Evolutionary conservation across 805 yeast genomes (phyloP).

Genomic region (Schwanniomyces polymorphus): DNA sequence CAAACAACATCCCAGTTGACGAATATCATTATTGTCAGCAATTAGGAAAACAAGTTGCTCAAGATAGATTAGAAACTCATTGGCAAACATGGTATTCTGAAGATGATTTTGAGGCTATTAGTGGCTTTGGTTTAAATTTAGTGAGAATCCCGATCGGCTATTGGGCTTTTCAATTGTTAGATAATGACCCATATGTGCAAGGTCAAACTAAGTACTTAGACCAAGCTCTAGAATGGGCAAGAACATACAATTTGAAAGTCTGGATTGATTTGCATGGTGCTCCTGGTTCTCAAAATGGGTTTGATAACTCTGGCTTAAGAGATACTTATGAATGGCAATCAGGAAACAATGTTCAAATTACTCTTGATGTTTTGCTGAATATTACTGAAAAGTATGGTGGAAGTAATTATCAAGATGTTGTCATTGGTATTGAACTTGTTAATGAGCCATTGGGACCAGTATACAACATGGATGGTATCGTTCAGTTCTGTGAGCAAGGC

Average conservation of each 20-base stretch:
- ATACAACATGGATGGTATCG: slow-evolving; percentile 57
- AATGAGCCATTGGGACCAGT: slow-evolving; percentile 87
- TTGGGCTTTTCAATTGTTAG: slow-evolving; percentile 76
- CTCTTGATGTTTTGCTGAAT: slow-evolving; percentile 53
- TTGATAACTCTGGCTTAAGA: slow-evolving; percentile 88
- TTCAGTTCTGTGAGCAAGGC: slow-evolving; percentile 60
- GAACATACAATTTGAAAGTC: slow-evolving; percentile 59
- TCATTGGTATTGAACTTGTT: slow-evolving; percentile 79
- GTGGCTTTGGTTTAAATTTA: slow-evolving; percentile 66
- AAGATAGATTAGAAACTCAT: slow-evolving; percentile 55
- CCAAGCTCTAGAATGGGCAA: slow-evolving; percentile 75
- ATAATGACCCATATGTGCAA: slow-evolving; percentile 79
- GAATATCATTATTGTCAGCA: slow-evolving; percentile 68
- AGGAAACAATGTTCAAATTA: slow-evolving; percentile 51
- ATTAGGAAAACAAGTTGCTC: slow-evolving; percentile 64
- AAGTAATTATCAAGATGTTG: slow-evolving; percentile 62
- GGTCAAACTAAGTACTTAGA: slow-evolving; percentile 79
- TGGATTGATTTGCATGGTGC: slow-evolving; percentile 96
- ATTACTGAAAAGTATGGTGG: slow-evolving; percentile 66
- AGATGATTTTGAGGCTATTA: slow-evolving; percentile 63
- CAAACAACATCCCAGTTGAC: slow-evolving; percentile 64
- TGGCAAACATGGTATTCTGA: slow-evolving; percentile 81
- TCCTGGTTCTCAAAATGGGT: slow-evolving; percentile 97
- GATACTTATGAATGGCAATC: slow-evolving; percentile 60
- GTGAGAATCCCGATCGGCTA: slow-evolving; percentile 93